Base-by-base conservation (phyloP, 2,329 filamentous ascomycete genomes). In the Fusarium citri region DNA sequence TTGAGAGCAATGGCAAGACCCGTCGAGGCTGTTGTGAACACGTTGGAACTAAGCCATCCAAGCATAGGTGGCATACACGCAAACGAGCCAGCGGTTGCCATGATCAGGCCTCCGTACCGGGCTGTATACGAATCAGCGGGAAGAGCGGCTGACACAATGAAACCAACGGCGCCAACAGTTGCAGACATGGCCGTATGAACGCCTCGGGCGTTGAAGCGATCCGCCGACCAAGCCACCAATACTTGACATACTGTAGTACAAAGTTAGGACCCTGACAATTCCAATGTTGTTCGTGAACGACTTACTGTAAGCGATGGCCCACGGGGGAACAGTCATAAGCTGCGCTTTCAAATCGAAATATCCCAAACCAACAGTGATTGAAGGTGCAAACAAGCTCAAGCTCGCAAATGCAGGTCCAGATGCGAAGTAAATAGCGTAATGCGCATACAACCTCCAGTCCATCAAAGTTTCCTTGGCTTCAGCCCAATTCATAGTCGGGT, bases 1-100 rank as follows among this genome's bases (percentile, higher is more conserved):
- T 93, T 92, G 66, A 93, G 79, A 1, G 90, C 91, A 58, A 93
- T 91, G 3, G 90, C 91, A 14, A 93, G 83, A 0, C 91, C 91
- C 0, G 88, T 87, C 0, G 89, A 85, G 0, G 88, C 87, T 0
- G 91, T 92, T 57, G 84, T 88, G 74, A 87, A 87, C 50, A 92
- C 81, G 74, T 93, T 93, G 42, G 87, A 88, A 11, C 88, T 89
- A 9, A 92, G 81, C 90, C 90, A 92, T n/a, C 89, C 90, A 3
- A 92, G 82, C 64, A 93, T 83, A 0, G 90, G 89, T 0, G 91
- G 90, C 47, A 92, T 91, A 69, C 88, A 90, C 2, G 89, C 85
- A 66, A 93, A 93, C 0, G 90, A 83, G 2, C 91, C 91, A 4
- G 87, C 86, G 2, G 88, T 84, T 1, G 89, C 90, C 41, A 93